Conservation (phyloP, 192 early-diverging fungal genomes). For the Backusella tarrabulga region DNA sequence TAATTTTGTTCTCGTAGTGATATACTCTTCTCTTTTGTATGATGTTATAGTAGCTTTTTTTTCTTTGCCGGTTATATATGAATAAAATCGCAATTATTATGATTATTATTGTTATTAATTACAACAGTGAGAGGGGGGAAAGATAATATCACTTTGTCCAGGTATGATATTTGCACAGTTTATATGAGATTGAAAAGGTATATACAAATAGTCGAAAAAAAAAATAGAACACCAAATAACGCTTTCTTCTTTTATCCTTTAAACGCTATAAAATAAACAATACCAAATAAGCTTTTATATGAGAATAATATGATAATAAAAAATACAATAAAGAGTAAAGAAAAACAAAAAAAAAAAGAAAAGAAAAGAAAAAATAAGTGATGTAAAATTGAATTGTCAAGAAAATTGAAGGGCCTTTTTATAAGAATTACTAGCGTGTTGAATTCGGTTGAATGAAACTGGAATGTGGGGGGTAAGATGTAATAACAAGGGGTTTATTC, state of each 20-base stretch:
- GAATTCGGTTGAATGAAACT: constrained; percentile 1
- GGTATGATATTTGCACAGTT: background rate
- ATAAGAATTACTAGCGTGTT: constrained; percentile 2
- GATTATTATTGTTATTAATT: background rate
- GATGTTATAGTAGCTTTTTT: background rate
- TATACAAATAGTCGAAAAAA: background rate
- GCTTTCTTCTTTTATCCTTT: background rate
- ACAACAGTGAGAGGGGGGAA: background rate
- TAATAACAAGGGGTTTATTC: constrained; percentile 3
- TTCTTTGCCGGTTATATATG: background rate
- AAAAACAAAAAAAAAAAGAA: background rate
- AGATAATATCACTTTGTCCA: background rate
- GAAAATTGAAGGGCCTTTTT: constrained; percentile 4
- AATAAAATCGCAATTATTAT: background rate
- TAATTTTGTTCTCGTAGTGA: background rate
- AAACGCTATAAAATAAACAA: constrained; percentile 1
- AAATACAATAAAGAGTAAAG: background rate
- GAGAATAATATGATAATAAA: background rate
- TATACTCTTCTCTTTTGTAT: background rate
- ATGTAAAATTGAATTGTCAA: background rate
- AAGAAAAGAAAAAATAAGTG: background rate
- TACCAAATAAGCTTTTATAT: background rate
- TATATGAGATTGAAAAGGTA: background rate
- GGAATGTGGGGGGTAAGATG: constrained; percentile 7
- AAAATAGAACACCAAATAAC: background rate